Evolutionary conservation across 1,284 basidiomycete species (phyloP).

Genomic region (Sphaerobolus stellatus): DNA sequence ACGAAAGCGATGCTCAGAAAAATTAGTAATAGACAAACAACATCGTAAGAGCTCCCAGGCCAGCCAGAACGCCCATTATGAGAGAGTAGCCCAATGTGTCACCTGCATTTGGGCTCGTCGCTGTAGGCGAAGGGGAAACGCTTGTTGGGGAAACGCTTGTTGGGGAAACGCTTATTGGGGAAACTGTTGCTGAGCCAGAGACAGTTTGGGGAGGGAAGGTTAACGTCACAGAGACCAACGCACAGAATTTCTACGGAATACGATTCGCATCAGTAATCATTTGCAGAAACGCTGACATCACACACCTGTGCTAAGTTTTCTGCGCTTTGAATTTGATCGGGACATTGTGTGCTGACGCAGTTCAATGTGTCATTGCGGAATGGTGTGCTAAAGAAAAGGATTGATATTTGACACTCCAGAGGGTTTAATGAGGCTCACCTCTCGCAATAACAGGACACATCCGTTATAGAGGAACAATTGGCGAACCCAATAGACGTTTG

Average conservation of each 20-base stretch:
- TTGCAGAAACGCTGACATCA: background rate
- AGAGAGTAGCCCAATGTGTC: background rate
- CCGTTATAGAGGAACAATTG: conserved; percentile 8
- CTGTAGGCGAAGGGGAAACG: too few relatives aligned
- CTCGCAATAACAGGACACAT: conserved; percentile 1
- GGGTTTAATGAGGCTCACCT: background rate
- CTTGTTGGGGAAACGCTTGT: too few relatives aligned
- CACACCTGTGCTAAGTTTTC: conserved; percentile 7
- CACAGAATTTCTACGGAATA: conserved; percentile 8
- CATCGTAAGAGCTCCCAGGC: too few relatives aligned
- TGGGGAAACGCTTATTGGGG: too few relatives aligned
- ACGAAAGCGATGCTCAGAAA: too few relatives aligned
- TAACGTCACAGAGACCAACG: conserved; percentile 5
- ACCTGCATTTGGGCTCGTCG: background rate
- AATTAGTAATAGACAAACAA: too few relatives aligned
- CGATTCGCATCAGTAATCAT: background rate
- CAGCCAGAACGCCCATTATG: background rate
- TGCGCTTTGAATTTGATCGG: background rate
- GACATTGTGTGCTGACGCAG: conserved; percentile 7
- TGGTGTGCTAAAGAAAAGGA: background rate
- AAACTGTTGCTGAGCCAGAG: background rate
- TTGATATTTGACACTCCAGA: background rate
- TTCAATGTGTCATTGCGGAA: conserved; percentile 2
- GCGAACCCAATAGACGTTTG: background rate
- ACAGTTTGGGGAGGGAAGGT: conserved; percentile 8